Conservation (phyloP, 139 green algal genomes). For the Ostreobium quekettii region DNA sequence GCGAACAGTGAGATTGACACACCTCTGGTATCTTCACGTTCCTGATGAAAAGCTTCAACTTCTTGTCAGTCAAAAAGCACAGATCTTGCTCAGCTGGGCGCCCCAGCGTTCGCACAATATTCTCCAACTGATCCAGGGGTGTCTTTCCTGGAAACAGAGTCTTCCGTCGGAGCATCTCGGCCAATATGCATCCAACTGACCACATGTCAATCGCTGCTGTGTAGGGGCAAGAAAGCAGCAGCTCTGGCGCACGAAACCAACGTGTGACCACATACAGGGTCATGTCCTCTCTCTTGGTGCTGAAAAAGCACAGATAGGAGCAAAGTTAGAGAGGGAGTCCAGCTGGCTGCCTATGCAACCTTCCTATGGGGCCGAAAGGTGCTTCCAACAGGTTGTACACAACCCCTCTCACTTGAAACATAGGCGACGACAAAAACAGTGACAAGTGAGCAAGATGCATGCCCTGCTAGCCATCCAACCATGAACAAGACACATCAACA, state of each 20-base stretch:
- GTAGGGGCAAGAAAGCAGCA: conserved; percentile 62
- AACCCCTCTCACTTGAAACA: too few species aligned
- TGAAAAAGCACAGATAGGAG: too few species aligned
- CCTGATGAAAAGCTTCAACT: conserved; percentile 75
- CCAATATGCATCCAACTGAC: conserved; percentile 76
- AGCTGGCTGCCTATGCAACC: too few species aligned
- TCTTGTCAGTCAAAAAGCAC: conserved; percentile 73
- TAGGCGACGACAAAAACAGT: too few species aligned
- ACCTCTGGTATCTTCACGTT: conserved; percentile 50
- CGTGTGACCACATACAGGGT: conserved; percentile 30
- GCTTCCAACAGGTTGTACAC: too few species aligned
- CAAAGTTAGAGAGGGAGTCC: too few species aligned
- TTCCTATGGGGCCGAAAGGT: too few species aligned
- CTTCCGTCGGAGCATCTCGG: conserved; percentile 76
- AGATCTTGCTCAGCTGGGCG: conserved; percentile 82
- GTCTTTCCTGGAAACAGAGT: conserved; percentile 60
- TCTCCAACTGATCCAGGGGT: conserved; percentile 90
- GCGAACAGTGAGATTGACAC: too few species aligned
- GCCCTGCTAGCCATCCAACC: too few species aligned
- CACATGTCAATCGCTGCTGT: conserved; percentile 70
- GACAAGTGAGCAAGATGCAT: too few species aligned
- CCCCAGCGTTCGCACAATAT: conserved; percentile 85
- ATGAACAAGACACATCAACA: too few species aligned
- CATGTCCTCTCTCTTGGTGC: conserved; percentile 1
- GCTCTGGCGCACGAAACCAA: conserved; percentile 52